Evolutionary conservation across 179 eudicot species (phyloP), one percentile per base, ranked within the genome.

Genomic region (Dionaea muscipula): DNA sequence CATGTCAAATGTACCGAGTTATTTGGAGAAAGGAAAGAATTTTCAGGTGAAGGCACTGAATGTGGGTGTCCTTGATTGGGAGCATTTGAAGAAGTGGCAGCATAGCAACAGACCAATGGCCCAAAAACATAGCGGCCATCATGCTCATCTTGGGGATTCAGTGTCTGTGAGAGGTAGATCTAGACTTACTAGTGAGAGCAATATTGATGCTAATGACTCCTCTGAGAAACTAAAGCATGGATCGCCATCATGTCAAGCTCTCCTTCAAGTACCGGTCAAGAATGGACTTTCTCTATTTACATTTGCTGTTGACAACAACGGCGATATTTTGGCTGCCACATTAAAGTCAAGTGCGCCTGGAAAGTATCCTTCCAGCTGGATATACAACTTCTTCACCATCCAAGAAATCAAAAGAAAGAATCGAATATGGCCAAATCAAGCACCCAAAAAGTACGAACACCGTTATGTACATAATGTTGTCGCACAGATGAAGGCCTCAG

Each of bases 61-160:
- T 66, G 67, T 89, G 61, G 97, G 97, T 52, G 97, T 89, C 57
- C 84, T 89, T 38, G 89, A 89, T 63, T 89, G 94, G 89, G 65
- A 73, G 37, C 74, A 62, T 27, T 61, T 89, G 56, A 84, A 89
- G 53, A 83, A 83, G 54, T 89, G 97, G 97, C 83, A 68, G 56
- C 52, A 68, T 63, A 57, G 64, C 45, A 66, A 77, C 51, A 66
- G 65, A 31, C 65, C 56, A 43, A 48, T 49, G 64, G 66, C 64
- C 19, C 23, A 38, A 28, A 71, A 48, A 60, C 62, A 60, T 45
- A 64, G 55, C 50, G 67, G 55, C 53, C 41, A 16, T 69, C 67
- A 39, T 20, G 53, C 53, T 22, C 74, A 78, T 67, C 52, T 59
- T 55, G 50, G 59, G 17, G 23, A 63, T 18, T 51, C 54, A 35